Evolutionary conservation across 139 green algal species (phyloP).

Genomic region (Chlamydomonas sphaeroides): DNA sequence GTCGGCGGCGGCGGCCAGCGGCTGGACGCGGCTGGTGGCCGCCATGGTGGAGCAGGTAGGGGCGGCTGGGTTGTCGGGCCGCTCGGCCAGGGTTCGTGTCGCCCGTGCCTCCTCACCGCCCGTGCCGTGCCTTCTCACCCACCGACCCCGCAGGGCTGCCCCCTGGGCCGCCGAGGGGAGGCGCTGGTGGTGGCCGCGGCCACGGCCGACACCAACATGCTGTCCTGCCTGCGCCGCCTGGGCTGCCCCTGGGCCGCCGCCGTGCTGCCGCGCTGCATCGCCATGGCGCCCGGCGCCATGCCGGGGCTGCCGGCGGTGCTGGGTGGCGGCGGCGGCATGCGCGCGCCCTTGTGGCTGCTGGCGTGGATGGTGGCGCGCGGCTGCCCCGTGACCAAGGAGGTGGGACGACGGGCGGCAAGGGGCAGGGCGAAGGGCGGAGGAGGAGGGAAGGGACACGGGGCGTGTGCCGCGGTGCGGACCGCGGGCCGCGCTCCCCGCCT

Average conservation of each 20-base stretch:
- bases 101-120: no score
- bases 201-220: not conserved
- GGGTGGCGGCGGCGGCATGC: not conserved
- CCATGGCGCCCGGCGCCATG: not conserved
- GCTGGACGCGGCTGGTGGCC: constrained; percentile 7
- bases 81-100: no score
- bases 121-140: no score
- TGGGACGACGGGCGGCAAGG: not conserved
- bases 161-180: constrained; percentile 18
- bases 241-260: constrained; percentile 22
- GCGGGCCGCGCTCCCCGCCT: no score
- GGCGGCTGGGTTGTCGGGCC: no score
- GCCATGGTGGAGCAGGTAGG: constrained; percentile 11
- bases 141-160: constrained; percentile 8
- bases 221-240: constrained; percentile 10
- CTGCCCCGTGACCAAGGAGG: constrained; percentile 5
- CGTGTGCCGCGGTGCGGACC: no score
- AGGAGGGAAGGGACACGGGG: not conserved
- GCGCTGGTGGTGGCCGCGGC: constrained; percentile 9
- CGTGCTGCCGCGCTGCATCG: constrained; percentile 6
- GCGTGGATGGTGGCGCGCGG: constrained; percentile 19
- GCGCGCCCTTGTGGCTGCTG: not conserved
- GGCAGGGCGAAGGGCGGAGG: not conserved
- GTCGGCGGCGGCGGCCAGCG: not conserved
- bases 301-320: not conserved